Evolutionary conservation across 106 monocot genomes (phyloP), one percentile per base, ranked within the genome.

Genomic region (Acanthochlamys bracteata): DNA sequence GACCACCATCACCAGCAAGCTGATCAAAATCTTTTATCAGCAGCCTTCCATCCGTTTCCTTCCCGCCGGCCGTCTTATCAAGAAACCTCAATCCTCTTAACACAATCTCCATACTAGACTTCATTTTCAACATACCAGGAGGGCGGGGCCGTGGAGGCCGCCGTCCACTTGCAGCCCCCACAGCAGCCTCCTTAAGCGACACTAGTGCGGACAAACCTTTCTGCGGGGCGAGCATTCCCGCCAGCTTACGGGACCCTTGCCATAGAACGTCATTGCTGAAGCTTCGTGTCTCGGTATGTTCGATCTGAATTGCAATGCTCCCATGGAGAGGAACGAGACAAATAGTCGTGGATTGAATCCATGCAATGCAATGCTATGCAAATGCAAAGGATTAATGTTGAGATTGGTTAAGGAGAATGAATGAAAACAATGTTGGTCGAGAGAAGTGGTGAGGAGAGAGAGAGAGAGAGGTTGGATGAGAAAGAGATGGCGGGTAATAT

Each of bases 31-130:
- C 79, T 55, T 70, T 80, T 88, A 71, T 85, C 82, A 16, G 85
- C 80, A 2, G 74, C 55, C 59, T 69, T 82, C 91, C 91, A 98
- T 22, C 42, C 61, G 1, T 70, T 2, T 73, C 93, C 25, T 86
- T 77, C 27, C 77, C 69, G 20, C 67, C 70, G 2, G 66, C 46
- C 13, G 75, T 83, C 80, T 83, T 88, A 55, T 91, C 85, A n/a
- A 98, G 83, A 64, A 91, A 98, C 12, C 71, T 55, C 11, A 91
- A 70, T 43, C 96, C 79, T 43, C 71, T 80, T 12, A 96, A 60
- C 60, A 88, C 88, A 42, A 63, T 13, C 53, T 80, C 78, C 0
- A 76, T 78, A 27, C 73, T 75, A 7, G 86, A 80, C 4, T 19
- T 60, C 60, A 55, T 24, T 58, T 79, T 58, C 57, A 6, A 33